Base-by-base conservation (phyloP, 2,329 filamentous ascomycete genomes). In the Pseudopithomyces maydicus region DNA sequence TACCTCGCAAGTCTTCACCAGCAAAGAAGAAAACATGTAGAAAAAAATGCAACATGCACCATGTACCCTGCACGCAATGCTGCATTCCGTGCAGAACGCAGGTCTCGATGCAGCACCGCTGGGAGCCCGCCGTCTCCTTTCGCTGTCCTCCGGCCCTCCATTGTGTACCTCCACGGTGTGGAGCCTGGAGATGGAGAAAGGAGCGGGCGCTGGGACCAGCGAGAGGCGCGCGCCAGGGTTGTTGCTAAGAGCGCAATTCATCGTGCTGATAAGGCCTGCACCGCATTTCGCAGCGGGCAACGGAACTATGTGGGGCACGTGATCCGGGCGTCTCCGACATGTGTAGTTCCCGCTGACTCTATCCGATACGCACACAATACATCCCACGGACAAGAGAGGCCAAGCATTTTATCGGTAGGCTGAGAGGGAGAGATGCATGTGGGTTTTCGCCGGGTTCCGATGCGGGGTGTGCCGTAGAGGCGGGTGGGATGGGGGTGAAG, bases 81-180 rank as follows among this genome's bases (percentile, higher is more conserved):
- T 29, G 26, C 26, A 29, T 29, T 8, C 26, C 26, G 26, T 8
- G 8, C 8, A 29, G 26, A 29, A 8, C 8, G 26, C 26, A 29
- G 26, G 26, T 29, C 53, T 32, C 33, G 45, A 39, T 52, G 39
- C 42, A 58, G 61, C 59, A 58, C 59, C 35, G 59, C 44, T 56
- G 70, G 69, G 71, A 74, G 67, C 56, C 69, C 65, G 69, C 69
- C 61, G 61, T 51, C 55, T 64, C 67, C 68, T 69, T 68, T 46
- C 39, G 66, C 53, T 38, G 55, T 56, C 48, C 46, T 63, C 57
- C 26, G 52, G 38, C 61, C 67, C 61, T 72, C 63, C 67, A 71
- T 64, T 65, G 64, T 56, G 57, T 32, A 60, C 29, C 52, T 43
- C 33, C 61, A 49, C 56, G 53, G 58, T 57, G 59, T 57, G 52